Evolutionary conservation across 768 basidiomycete genomes (phyloP), one percentile per base, ranked within the genome.

Genomic region (Pisolithus tinctorius): DNA sequence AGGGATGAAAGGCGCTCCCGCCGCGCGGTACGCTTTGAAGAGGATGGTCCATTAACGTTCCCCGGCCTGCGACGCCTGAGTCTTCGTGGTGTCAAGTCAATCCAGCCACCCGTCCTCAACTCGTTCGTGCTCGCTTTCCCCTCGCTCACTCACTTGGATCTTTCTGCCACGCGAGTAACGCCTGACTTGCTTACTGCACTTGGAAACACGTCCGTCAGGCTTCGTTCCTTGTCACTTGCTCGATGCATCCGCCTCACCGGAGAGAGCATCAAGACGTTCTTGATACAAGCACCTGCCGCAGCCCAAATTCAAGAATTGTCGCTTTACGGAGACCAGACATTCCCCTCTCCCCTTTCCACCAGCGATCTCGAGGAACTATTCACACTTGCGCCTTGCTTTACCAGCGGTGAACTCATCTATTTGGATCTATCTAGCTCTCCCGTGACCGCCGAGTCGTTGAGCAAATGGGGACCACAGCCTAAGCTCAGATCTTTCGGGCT

Each of bases 401-500:
- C 71, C 10, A 79, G 74, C 45, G 88, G 89, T 8, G 67, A 82
- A 52, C 73, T 99, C 38, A 77, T 83, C 10, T 96, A 94, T 67
- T 79, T 99, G 55, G 95, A 99, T 66, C 68, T 99, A 29, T 96
- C 94, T 13, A 90, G 87, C 55, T 73, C 87, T 5, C 86, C 87
- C 0, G 58, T 97, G 48, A 86, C 84, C 5, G 66, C 71, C 42
- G 72, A 77, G 7, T 68, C 85, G 6, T 67, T 85, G 6, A 56
- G 60, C 14, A 71, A 74, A 1, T 82, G 82, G 62, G 75, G 76
- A 16, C 69, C 81, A 6, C 91, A 91, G 65, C 82, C 82, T 3
- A 75, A 75, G 41, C 74, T 99, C 26, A 83, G 94, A 50, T 93
- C 92, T 17, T 74, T 98, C 37, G 95, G 96, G 5, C 77, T 99